These are phyloP conservation scores for Suillus hirtellus DNA, from an alignment of 768 basidiomycete species.

Conservation along the genomic window DNA sequence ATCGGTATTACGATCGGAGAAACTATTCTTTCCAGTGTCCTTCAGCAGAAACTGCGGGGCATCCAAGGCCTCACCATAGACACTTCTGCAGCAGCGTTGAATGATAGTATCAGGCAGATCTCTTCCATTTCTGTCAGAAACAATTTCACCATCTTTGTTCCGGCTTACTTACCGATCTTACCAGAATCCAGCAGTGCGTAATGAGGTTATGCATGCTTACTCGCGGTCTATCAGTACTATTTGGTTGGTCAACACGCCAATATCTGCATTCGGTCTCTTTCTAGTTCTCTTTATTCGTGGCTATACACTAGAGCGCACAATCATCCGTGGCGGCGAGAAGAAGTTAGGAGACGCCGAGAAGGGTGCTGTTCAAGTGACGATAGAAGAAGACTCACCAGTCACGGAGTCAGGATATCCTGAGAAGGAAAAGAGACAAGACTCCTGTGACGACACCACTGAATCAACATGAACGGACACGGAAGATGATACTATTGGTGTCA, in stretches of 20 bases:
- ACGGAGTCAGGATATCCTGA: constrained; percentile 4
- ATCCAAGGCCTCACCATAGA: constrained; percentile 32
- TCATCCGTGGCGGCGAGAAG: constrained; percentile 16
- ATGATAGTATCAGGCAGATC: constrained; percentile 46
- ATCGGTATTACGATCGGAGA: constrained; percentile 76
- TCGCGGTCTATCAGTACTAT: constrained; percentile 37
- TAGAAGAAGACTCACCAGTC: background rate
- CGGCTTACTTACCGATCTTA: constrained; percentile 7
- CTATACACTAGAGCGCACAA: constrained; percentile 36
- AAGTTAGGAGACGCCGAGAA: constrained; percentile 34
- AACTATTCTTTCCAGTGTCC: constrained; percentile 63
- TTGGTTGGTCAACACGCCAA: constrained; percentile 40
- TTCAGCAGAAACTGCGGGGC: constrained; percentile 18
- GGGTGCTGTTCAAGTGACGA: constrained; percentile 5
- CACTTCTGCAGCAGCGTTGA: constrained; percentile 46
- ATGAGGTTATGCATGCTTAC: constrained; percentile 38
- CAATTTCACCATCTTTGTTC: background rate
- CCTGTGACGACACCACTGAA: constrained; percentile 10
- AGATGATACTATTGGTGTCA: background rate
- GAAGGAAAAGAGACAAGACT: constrained; percentile 3
- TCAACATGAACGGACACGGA: constrained; percentile 3
- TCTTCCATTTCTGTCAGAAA: constrained; percentile 29
- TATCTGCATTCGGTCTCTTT: constrained; percentile 35
- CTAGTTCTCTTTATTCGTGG: constrained; percentile 34
- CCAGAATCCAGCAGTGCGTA: constrained; percentile 32